Evolutionary conservation across 768 basidiomycete genomes (phyloP), one percentile per base, ranked within the genome.

Genomic region (Ephemerocybe angulata): DNA sequence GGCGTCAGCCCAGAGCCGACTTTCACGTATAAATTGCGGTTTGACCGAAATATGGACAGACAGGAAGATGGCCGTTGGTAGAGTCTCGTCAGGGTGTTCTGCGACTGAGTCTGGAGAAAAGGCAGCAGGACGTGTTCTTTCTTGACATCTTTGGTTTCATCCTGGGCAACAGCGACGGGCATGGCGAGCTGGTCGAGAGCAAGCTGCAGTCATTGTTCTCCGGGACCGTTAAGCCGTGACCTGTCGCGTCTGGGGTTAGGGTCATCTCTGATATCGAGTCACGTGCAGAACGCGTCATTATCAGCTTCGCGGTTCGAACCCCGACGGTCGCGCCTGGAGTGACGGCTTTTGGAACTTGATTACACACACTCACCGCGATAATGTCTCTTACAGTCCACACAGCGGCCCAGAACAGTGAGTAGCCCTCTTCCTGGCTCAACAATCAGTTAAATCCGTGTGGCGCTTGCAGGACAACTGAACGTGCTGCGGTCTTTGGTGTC

Each of bases 21-120:
- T 40, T 50, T 58, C 42, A 50, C 42, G 25, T 48, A 52, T 41
- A 53, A 50, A n/a, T 46, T 41, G 50, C 57, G 33, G 57, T 67
- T 76, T 59, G 57, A 91, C 89, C 93, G 84, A 71, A 93, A 93
- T 69, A 97, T 86, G 24, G 90, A 87, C 50, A 97, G 81, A 71
- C 93, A 93, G 73, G 89, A 87, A 2, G 92, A 93, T 8, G 94
- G 92, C 17, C 83, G 79, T 63, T 87, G 83, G 65, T 94, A 97
- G 48, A 97, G 75, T 24, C 92, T 81, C 19, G 82, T 85, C 49
- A 95, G 70, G 11, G 86, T 84, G 55, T 78, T 85, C 67, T 90
- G 88, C 0, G 89, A 87, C 63, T 93, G 90, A 0, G 84, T 80
- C 56, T 89, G 86, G 25, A 96, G 75, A 71, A 93, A 94, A 0